Conservation (phyloP, 108 stramenopile genomes). For the Nitzschia sp. region DNA sequence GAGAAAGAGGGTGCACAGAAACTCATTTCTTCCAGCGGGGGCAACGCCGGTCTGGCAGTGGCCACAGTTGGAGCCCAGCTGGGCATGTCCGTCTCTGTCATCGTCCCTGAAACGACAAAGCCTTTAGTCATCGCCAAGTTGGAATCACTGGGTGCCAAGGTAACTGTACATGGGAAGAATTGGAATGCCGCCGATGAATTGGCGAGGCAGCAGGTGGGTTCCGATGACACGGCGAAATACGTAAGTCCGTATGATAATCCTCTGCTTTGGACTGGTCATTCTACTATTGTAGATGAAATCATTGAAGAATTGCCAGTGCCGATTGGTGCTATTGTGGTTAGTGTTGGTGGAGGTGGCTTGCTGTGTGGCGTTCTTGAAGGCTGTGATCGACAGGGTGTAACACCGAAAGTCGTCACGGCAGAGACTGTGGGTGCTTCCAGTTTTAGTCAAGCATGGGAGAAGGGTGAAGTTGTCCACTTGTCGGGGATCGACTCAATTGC, state of each 20-base stretch:
- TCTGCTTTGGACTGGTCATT: constrained; percentile 90
- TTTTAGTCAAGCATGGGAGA: constrained; percentile 60
- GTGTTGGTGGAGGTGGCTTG: constrained; percentile 92
- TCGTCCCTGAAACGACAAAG: constrained; percentile 89
- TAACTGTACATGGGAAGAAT: constrained; percentile 81
- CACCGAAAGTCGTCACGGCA: constrained; percentile 71
- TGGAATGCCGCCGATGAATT: constrained; percentile 90
- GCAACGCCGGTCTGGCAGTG: constrained; percentile 83
- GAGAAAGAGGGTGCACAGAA: constrained; percentile 40
- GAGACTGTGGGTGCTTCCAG: constrained; percentile 91
- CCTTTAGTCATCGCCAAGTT: constrained; percentile 78
- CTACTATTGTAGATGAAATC: constrained; percentile 86
- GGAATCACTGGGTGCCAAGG: constrained; percentile 75
- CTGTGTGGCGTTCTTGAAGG: constrained; percentile 85
- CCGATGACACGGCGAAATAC: constrained; percentile 41
- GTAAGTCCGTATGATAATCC: constrained; percentile 88
- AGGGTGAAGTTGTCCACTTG: constrained; percentile 46
- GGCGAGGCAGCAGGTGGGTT: constrained; percentile 57
- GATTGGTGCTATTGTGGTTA: constrained; percentile 78
- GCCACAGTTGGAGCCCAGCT: constrained; percentile 69
- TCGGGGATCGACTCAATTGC: constrained; percentile 77
- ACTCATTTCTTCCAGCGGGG: constrained; percentile 68
- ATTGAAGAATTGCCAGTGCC: constrained; percentile 36
- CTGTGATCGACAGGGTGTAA: constrained; percentile 48
- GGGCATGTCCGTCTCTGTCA: constrained; percentile 65